phyloP scores from a whole-genome alignment of 352 stramenopile species.

The Phytophthora multivora region DNA sequence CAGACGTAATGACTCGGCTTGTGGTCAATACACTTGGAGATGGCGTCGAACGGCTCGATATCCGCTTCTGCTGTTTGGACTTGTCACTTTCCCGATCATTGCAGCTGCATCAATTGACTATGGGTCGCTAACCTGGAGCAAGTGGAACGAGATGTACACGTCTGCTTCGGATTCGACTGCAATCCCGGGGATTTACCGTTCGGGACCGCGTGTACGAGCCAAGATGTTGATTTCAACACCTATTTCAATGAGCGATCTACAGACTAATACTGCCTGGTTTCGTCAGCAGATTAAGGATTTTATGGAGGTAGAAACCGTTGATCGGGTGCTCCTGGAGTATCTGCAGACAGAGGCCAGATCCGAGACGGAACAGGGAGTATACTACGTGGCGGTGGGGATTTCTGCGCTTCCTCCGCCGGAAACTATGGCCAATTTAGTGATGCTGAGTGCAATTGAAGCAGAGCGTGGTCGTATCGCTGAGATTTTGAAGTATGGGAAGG shows the following conservation, averaged over 20 bases:
- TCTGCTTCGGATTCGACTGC: neutral
- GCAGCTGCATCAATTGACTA: slow-evolving; percentile 17
- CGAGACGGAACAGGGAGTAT: slow-evolving; percentile 10
- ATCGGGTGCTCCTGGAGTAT: slow-evolving; percentile 30
- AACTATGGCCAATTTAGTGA: slow-evolving; percentile 5
- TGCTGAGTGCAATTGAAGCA: slow-evolving; percentile 15
- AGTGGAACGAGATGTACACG: slow-evolving; percentile 13
- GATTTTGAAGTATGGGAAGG: slow-evolving; percentile 13
- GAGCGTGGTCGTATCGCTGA: slow-evolving; percentile 25
- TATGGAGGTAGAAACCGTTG: slow-evolving; percentile 14
- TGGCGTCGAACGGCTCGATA: neutral
- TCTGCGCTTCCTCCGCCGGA: slow-evolving; percentile 23
- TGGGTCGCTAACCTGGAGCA: slow-evolving; percentile 15
- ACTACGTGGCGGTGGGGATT: slow-evolving; percentile 23
- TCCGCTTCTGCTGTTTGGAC: slow-evolving; percentile 9
- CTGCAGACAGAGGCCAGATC: slow-evolving; percentile 16
- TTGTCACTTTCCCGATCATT: neutral
- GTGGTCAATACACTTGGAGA: slow-evolving; percentile 1
- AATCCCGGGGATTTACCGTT: slow-evolving; percentile 4
- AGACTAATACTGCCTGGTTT: slow-evolving; percentile 20
- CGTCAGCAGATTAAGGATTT: slow-evolving; percentile 20
- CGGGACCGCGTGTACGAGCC: slow-evolving; percentile 22
- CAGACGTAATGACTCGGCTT: neutral
- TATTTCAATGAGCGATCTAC: slow-evolving; percentile 15
- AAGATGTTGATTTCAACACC: slow-evolving; percentile 23